These are phyloP conservation scores for Vicia villosa DNA, from an alignment of 306 rosid species.

Conservation along the genomic window DNA sequence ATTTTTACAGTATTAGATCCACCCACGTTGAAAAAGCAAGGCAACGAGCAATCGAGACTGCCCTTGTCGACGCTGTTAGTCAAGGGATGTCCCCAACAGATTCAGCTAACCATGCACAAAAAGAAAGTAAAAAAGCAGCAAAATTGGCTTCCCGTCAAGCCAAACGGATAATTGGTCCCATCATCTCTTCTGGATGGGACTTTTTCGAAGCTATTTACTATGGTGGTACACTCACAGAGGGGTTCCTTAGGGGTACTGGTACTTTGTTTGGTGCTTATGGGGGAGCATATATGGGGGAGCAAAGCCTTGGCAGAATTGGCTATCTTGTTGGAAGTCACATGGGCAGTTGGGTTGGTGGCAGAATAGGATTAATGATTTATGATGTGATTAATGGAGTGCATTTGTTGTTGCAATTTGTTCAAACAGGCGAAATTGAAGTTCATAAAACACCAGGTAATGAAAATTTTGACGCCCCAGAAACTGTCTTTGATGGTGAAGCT, in stretches of 20 bases:
- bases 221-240: slow-evolving; percentile 75
- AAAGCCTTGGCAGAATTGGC: slow-evolving; percentile 80
- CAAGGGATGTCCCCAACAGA: slow-evolving; percentile 60
- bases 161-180: slow-evolving; percentile 76
- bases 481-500: slow-evolving; percentile 36
- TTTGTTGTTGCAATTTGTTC: slow-evolving; percentile 52
- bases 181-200: slow-evolving; percentile 95
- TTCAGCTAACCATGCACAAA: slow-evolving; percentile 65
- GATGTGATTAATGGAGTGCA: slow-evolving; percentile 77
- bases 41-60: slow-evolving; percentile 52
- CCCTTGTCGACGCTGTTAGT: slow-evolving; percentile 58
- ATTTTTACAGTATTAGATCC: slow-evolving; percentile 63
- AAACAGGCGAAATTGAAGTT: slow-evolving; percentile 49
- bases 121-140: slow-evolving; percentile 73
- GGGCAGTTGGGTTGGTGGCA: slow-evolving; percentile 95
- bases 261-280: slow-evolving; percentile 77
- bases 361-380: slow-evolving; percentile 79
- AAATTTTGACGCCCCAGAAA: slow-evolving; percentile 41
- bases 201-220: slow-evolving; percentile 84
- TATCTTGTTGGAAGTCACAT: slow-evolving; percentile 87
- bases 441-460: slow-evolving; percentile 40
- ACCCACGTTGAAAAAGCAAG: slow-evolving; percentile 58
- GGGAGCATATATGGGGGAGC: slow-evolving; percentile 73
- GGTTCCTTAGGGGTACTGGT: slow-evolving; percentile 71
- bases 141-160: slow-evolving; percentile 69